Base-by-base conservation (phyloP, 371 early-diverging fungal genomes). In the Circinella umbellata region DNA sequence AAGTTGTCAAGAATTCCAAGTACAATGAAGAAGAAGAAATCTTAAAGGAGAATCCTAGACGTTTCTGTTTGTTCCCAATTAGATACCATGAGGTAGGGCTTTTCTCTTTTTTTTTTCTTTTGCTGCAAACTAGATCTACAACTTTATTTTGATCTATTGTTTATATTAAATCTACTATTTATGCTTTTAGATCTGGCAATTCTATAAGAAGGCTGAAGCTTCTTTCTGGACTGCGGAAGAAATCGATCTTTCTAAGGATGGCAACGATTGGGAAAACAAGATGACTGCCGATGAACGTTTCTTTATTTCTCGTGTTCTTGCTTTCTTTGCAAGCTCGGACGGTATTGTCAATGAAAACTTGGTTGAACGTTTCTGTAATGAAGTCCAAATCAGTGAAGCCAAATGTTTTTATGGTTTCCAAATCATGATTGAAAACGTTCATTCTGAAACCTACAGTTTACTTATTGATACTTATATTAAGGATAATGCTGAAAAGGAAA, bases 401-500 rank as follows among this genome's bases (percentile, higher is more conserved):
- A 88, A 97, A 66, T 97, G 95, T 82, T 99, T 99, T 82, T 99
- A 99, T 81, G 99, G 98, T 34, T 99, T 99, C 90, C 99, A 99
- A 86, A 98, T 99, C 78, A 99, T 98, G 96, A 99, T 99, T 74
- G 99, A 99, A 83, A 99, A 99, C 86, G 96, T 99, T 70, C 99
- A 99, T 86, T 90, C 95, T 38, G 99, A 99, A 84, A 99, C 99
- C 89, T 99, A 99, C 89, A 94, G 94, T 68, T 88, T 99, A 17
- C 86, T 99, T 42, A 99, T 99, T 69, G 99, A 99, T 76, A 96
- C 99, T 36, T 99, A 99, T 81, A 95, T 99, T 80, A 93, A 93
- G 78, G 99, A 99, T 76, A 80, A 90, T 61, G 77, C 76, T 46
- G 93, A 99, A 76, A 93, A 97, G 70, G 89, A 92, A 69, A 89